Evolutionary conservation across 345 rosid species (phyloP).

Genomic region (Ceriops zippeliana): DNA sequence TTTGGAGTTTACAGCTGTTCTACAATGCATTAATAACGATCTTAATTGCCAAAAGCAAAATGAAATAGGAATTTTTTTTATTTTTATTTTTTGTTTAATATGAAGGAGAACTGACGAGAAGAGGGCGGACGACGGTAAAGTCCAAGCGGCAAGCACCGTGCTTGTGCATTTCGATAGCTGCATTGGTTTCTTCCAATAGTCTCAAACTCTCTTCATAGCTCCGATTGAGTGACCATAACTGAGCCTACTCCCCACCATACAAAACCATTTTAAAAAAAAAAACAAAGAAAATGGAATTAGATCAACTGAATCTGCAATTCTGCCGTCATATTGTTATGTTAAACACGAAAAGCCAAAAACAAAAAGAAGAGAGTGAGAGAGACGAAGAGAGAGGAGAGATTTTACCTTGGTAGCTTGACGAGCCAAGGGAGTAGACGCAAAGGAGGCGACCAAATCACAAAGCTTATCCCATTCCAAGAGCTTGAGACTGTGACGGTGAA

Average conservation of each 20-base stretch:
- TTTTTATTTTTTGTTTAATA: too few relatives aligned
- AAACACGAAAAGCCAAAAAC: too few relatives aligned
- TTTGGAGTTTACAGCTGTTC: background rate
- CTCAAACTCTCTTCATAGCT: constrained; percentile 62
- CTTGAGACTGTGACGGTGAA: constrained; percentile 51
- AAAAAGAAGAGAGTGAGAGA: background rate
- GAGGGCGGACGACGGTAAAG: constrained; percentile 49
- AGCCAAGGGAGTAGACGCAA: constrained; percentile 70
- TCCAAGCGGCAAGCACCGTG: constrained; percentile 64
- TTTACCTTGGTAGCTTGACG: constrained; percentile 67
- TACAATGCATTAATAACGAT: too few relatives aligned
- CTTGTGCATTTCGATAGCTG: constrained; percentile 68
- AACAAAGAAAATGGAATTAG: too few relatives aligned
- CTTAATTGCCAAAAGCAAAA: too few relatives aligned
- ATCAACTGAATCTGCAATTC: too few relatives aligned
- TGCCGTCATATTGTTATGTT: too few relatives aligned
- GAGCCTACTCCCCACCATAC: constrained; percentile 28
- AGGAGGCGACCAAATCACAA: constrained; percentile 73
- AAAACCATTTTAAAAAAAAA: background rate
- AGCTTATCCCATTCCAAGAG: constrained; percentile 89
- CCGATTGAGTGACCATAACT: constrained; percentile 58
- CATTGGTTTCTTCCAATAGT: constrained; percentile 75
- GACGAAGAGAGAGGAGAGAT: background rate
- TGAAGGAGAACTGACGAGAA: constrained; percentile 31
- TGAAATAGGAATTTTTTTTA: too few relatives aligned